A percentile compares a stretch with the other conserved stretches of the same genome.
phyloP scores from a whole-genome alignment of 1,139 yeast species.

The Yamadazyma jaroonii region DNA sequence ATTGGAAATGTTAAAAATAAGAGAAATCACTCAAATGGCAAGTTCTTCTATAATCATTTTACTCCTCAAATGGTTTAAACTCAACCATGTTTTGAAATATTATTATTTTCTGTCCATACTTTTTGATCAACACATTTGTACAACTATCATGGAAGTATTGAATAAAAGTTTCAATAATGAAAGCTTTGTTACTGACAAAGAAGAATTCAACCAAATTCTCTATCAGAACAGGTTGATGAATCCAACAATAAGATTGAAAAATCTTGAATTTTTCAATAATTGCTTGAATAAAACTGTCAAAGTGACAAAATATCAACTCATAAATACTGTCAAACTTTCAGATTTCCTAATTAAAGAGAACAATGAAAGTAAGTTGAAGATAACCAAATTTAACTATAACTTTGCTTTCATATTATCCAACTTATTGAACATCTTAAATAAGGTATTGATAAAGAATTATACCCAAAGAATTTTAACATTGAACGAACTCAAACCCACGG shows the following conservation, averaged over 20 bases:
- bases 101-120: slow-evolving; percentile 71
- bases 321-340: slow-evolving; percentile 28
- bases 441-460: slow-evolving; percentile 43
- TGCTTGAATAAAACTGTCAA: slow-evolving; percentile 27
- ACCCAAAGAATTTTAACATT: slow-evolving; percentile 55
- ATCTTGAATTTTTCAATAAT: slow-evolving; percentile 42
- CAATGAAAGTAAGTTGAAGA: slow-evolving; percentile 24
- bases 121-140: slow-evolving; percentile 68
- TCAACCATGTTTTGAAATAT: slow-evolving; percentile 71
- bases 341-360: slow-evolving; percentile 27
- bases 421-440: slow-evolving; percentile 42
- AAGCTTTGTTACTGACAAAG: slow-evolving; percentile 20
- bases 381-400: slow-evolving; percentile 36
- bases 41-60: slow-evolving; percentile 52
- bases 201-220: slow-evolving; percentile 33
- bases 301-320: slow-evolving; percentile 19
- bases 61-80: slow-evolving; percentile 74
- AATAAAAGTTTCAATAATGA: slow-evolving; percentile 37
- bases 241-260: slow-evolving; percentile 41
- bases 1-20: slow-evolving; percentile 55
- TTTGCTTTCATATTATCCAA: slow-evolving; percentile 46
- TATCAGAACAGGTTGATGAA: slow-evolving; percentile 44
- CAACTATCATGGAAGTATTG: slow-evolving; percentile 38
- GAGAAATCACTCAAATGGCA: slow-evolving; percentile 65
- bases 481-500: slow-evolving; percentile 56